These are phyloP conservation scores for Wickerhamiella azymoides DNA, from an alignment of 805 yeast species.

Conservation along the genomic window DNA sequence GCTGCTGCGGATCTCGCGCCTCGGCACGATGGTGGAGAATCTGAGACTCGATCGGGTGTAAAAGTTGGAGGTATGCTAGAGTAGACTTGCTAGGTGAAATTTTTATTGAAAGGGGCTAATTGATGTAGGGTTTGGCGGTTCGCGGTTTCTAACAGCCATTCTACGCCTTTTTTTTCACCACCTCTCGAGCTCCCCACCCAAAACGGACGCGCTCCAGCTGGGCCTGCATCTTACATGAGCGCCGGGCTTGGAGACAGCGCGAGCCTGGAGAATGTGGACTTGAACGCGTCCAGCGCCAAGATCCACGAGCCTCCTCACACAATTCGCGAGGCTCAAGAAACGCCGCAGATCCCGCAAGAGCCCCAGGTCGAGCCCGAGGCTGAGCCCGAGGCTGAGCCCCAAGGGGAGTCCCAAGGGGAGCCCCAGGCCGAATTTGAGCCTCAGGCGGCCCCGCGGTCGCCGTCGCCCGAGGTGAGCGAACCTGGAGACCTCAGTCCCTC, in stretches of 20 bases:
- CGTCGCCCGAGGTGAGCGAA: not conserved
- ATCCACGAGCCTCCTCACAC: not conserved
- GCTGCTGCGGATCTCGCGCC: slow-evolving; percentile 59
- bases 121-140: no score
- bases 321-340: no score
- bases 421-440: not conserved
- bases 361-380: not conserved
- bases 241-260: slow-evolving; percentile 3
- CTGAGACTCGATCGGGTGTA: slow-evolving; percentile 28
- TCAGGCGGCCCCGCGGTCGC: no score
- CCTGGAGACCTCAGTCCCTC: not conserved
- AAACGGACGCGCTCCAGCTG: not conserved
- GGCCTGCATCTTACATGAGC: not conserved
- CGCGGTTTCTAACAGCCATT: no score
- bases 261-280: slow-evolving; percentile 2
- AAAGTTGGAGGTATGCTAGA: no score
- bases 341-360: no score
- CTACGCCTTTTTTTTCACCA: no score
- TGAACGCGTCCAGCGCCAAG: not conserved
- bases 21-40: slow-evolving; percentile 53
- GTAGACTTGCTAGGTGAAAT: no score
- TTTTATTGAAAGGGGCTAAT: no score
- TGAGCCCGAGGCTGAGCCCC: not conserved
- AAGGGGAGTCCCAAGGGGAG: not conserved
- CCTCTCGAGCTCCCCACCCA: no score